These are phyloP conservation scores for Chlorella sp. DNA, from an alignment of 139 green algal genomes.

Conservation along the genomic window DNA sequence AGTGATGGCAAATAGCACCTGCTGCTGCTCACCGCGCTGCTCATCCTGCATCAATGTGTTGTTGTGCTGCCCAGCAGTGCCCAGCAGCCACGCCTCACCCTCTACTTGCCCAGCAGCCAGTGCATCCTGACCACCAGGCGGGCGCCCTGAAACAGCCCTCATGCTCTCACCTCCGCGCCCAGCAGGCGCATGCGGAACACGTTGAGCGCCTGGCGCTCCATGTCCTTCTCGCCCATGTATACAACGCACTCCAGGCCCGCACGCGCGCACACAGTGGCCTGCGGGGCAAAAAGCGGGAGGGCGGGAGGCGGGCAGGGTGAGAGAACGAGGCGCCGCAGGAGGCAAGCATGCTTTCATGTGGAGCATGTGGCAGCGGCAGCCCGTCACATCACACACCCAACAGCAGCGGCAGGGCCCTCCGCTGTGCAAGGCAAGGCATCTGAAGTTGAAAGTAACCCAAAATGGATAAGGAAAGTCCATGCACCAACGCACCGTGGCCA, in stretches of 20 bases:
- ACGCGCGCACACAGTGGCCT: constrained; percentile 96
- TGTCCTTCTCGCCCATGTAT: constrained; percentile 99
- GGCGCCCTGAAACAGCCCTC: not conserved
- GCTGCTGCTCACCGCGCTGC: too few species aligned
- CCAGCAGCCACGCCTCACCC: not conserved
- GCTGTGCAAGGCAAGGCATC: not conserved
- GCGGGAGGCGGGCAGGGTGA: not conserved
- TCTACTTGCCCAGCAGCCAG: not conserved
- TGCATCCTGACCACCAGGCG: not conserved
- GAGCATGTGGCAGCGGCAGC: too few species aligned
- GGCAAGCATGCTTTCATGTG: too few species aligned
- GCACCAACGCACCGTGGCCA: constrained; percentile 83
- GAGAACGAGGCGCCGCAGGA: too few species aligned
- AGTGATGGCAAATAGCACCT: too few species aligned
- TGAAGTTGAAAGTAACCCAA: not conserved
- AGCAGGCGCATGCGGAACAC: constrained; percentile 99
- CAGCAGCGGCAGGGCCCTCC: too few species aligned
- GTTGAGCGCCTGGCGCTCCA: constrained; percentile 97
- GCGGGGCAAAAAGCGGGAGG: constrained; percentile 13
- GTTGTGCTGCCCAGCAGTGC: too few species aligned
- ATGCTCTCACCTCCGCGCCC: constrained; percentile 85
- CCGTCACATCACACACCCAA: too few species aligned
- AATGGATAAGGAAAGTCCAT: not conserved
- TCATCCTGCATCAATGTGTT: too few species aligned
- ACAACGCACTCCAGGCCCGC: constrained; percentile 96